phyloP scores from a whole-genome alignment of 441 rosid species.

The Isatis lusitanica region DNA sequence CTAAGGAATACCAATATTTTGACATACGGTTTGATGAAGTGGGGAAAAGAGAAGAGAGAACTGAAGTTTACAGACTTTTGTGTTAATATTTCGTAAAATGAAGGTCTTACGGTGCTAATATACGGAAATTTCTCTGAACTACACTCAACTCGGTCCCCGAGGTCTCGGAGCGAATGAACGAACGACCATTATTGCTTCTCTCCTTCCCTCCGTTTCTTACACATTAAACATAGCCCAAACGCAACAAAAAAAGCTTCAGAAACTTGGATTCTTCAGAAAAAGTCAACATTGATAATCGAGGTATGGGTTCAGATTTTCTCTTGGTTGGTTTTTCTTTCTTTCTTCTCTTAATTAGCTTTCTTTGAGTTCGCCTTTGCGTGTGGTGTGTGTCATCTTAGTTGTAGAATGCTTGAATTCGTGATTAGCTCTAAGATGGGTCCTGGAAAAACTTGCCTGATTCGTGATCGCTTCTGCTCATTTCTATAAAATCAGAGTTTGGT shows the following conservation, averaged over 20 bases:
- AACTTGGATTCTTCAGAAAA: neutral
- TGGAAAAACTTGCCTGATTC: neutral
- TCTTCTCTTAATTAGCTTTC: neutral
- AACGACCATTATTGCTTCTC: constrained; percentile 31
- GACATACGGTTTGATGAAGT: neutral
- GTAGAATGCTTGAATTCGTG: neutral
- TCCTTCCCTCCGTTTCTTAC: constrained; percentile 31
- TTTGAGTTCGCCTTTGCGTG: neutral
- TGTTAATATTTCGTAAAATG: neutral
- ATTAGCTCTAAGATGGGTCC: constrained; percentile 4
- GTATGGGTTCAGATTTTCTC: constrained; percentile 12
- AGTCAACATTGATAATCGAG: constrained; percentile 5
- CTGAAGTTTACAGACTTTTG: neutral
- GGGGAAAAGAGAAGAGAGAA: neutral
- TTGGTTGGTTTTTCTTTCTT: neutral
- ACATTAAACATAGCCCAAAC: neutral
- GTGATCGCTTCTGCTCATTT: constrained; percentile 5
- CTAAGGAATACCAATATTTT: neutral
- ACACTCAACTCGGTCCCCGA: constrained; percentile 15
- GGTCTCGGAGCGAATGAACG: constrained; percentile 24
- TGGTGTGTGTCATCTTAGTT: too few species aligned
- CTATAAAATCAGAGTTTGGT: neutral
- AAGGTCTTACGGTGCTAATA: constrained; percentile 15
- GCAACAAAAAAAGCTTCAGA: neutral
- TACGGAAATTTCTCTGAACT: neutral